Conservation (phyloP, 2,329 filamentous ascomycete genomes). For the Byssothecium circinans region DNA sequence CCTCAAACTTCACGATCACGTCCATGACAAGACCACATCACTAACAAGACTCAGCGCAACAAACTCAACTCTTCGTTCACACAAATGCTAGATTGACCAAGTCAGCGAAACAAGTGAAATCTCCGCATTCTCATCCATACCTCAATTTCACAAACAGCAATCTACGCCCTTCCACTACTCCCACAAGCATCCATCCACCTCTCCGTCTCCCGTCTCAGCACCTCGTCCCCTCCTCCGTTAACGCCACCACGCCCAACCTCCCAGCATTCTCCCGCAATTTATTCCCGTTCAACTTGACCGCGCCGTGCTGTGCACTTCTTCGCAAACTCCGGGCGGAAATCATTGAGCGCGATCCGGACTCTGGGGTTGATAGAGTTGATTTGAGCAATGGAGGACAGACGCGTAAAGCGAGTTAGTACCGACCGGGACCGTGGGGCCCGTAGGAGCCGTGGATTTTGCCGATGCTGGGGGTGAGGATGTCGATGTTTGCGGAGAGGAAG, state of each 20-base stretch:
- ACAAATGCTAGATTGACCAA: too few species aligned
- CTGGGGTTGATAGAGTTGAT: too few species aligned
- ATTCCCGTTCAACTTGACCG: slow-evolving; percentile 63
- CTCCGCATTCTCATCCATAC: too few species aligned
- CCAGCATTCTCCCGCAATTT: slow-evolving; percentile 48
- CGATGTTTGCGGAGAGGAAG: slow-evolving; percentile 70
- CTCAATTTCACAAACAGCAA: too few species aligned
- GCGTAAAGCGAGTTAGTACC: slow-evolving; percentile 37
- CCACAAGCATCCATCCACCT: slow-evolving; percentile 54
- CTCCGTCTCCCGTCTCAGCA: slow-evolving; percentile 48
- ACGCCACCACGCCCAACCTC: slow-evolving; percentile 30
- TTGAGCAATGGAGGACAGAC: slow-evolving; percentile 34
- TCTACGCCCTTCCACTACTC: slow-evolving; percentile 48
- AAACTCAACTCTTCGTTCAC: too few species aligned
- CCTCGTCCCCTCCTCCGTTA: slow-evolving; percentile 53
- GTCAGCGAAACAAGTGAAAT: too few species aligned
- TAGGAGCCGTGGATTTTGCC: slow-evolving; percentile 77
- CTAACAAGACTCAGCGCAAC: too few species aligned
- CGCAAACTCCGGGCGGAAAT: slow-evolving; percentile 56
- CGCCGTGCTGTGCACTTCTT: slow-evolving; percentile 55
- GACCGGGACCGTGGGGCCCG: slow-evolving; percentile 57
- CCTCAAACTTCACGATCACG: too few species aligned
- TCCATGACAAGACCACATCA: too few species aligned
- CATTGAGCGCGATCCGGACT: too few species aligned
- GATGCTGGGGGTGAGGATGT: slow-evolving; percentile 73